phyloP scores from a whole-genome alignment of 2,329 filamentous ascomycete species.

The Pestalotiopsis fici region DNA sequence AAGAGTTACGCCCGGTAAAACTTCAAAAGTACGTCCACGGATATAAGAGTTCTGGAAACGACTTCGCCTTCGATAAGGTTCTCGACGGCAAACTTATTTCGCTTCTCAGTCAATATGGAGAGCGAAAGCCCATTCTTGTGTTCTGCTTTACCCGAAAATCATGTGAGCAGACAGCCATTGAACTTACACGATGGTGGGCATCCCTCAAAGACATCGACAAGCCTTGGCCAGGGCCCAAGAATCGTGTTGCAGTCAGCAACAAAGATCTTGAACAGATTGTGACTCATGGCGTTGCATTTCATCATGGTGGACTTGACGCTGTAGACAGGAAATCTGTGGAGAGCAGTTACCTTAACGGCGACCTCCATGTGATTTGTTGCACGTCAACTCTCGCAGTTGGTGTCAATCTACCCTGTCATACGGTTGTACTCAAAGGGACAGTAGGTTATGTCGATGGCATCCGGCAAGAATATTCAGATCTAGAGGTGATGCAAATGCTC shows the following conservation, averaged over 20 bases:
- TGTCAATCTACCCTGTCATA: slow-evolving; percentile 80
- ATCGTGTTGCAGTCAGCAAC: slow-evolving; percentile 52
- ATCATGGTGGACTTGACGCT: slow-evolving; percentile 74
- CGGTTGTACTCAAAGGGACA: slow-evolving; percentile 83
- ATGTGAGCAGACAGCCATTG: slow-evolving; percentile 66
- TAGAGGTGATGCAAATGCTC: slow-evolving; percentile 91
- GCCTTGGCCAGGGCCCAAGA: slow-evolving; percentile 63
- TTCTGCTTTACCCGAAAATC: slow-evolving; percentile 81
- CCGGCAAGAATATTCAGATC: slow-evolving; percentile 72
- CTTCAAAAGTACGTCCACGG: slow-evolving; percentile 78
- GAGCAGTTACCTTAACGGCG: slow-evolving; percentile 65
- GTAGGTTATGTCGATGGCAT: slow-evolving; percentile 62
- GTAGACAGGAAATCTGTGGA: slow-evolving; percentile 69
- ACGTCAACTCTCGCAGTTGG: slow-evolving; percentile 85
- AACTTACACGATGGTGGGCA: slow-evolving; percentile 68
- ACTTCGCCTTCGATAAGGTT: slow-evolving; percentile 74
- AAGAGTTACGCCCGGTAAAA: slow-evolving; percentile 78
- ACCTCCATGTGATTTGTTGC: slow-evolving; percentile 82
- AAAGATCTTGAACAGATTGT: slow-evolving; percentile 57
- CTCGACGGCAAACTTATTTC: slow-evolving; percentile 67
- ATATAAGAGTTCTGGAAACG: slow-evolving; percentile 64
- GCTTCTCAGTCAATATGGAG: slow-evolving; percentile 66
- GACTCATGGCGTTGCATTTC: slow-evolving; percentile 69
- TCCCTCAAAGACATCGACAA: slow-evolving; percentile 49
- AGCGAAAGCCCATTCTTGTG: slow-evolving; percentile 76